These are phyloP conservation scores for Eucalyptus erythrocorys DNA, from an alignment of 345 rosid genomes.

Conservation along the genomic window DNA sequence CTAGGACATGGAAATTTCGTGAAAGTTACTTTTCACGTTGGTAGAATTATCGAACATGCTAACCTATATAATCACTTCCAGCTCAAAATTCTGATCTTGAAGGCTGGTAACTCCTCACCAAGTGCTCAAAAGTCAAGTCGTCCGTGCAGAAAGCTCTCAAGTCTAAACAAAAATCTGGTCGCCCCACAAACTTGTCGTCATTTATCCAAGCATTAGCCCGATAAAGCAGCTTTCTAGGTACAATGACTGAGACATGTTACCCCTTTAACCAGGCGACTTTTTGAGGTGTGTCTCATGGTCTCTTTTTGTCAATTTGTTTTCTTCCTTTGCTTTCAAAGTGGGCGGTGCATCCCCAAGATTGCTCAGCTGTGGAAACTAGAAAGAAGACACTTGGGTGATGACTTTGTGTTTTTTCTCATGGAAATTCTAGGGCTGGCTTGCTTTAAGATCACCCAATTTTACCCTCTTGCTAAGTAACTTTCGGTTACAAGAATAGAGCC, in stretches of 20 bases:
- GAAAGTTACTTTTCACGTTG: not conserved
- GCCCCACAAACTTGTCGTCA: not conserved
- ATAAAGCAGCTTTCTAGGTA: not conserved
- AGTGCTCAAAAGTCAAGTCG: not conserved
- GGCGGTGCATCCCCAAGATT: not conserved
- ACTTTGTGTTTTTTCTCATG: not conserved
- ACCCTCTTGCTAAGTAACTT: not conserved
- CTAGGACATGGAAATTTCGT: not conserved
- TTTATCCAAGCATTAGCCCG: not conserved
- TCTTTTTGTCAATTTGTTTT: not conserved
- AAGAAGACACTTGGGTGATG: not conserved
- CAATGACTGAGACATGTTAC: not conserved
- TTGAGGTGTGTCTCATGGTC: not conserved
- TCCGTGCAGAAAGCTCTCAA: not conserved
- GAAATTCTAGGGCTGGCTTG: not conserved
- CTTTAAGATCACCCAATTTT: not conserved
- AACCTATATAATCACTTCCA: not conserved
- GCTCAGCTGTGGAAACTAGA: not conserved
- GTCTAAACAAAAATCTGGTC: not conserved
- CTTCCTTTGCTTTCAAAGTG: not conserved
- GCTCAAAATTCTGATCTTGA: not conserved
- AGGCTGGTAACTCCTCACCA: not conserved
- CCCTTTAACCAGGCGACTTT: not conserved
- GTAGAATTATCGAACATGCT: not conserved
- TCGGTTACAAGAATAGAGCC: not conserved